A percentile compares a stretch with the other conserved stretches of the same genome.
phyloP scores from a whole-genome alignment of 2,329 filamentous ascomycete genomes.

The Fusarium scirpi region DNA sequence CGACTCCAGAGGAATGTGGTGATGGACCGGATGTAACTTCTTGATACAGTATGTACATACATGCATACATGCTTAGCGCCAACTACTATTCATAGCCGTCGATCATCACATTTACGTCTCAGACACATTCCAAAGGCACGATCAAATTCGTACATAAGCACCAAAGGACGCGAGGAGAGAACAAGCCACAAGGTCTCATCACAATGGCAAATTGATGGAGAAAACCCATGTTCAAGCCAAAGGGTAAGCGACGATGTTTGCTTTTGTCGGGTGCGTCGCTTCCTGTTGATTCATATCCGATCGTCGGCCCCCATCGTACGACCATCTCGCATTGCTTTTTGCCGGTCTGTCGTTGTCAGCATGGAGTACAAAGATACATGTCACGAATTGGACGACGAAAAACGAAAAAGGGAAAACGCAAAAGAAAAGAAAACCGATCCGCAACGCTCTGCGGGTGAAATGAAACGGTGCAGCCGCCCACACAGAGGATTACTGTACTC shows the following conservation, averaged over 20 bases:
- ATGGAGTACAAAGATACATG: conserved; percentile 10
- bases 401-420: not conserved
- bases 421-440: conserved; percentile 4
- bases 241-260: conserved; percentile 18
- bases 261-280: conserved; percentile 22
- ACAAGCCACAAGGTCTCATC: conserved; percentile 31
- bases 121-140: conserved; percentile 10
- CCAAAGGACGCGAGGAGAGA: conserved; percentile 15
- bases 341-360: conserved; percentile 2
- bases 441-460: conserved; percentile 10
- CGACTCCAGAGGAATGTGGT: conserved; percentile 30
- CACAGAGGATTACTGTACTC: not conserved
- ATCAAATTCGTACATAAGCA: conserved; percentile 1
- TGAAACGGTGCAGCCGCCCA: conserved; percentile 8
- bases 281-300: conserved; percentile 12
- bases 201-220: conserved; percentile 8
- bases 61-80: conserved; percentile 22
- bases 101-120: conserved; percentile 20
- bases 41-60: conserved; percentile 12
- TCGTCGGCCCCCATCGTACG: conserved; percentile 28
- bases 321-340: conserved; percentile 36
- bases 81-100: conserved; percentile 36
- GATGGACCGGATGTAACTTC: conserved; percentile 23
- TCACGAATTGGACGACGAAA: not conserved
- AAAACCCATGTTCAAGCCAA: conserved; percentile 11